Evolutionary conservation across 441 rosid genomes (phyloP).

Genomic region (Bruguiera hainesii): DNA sequence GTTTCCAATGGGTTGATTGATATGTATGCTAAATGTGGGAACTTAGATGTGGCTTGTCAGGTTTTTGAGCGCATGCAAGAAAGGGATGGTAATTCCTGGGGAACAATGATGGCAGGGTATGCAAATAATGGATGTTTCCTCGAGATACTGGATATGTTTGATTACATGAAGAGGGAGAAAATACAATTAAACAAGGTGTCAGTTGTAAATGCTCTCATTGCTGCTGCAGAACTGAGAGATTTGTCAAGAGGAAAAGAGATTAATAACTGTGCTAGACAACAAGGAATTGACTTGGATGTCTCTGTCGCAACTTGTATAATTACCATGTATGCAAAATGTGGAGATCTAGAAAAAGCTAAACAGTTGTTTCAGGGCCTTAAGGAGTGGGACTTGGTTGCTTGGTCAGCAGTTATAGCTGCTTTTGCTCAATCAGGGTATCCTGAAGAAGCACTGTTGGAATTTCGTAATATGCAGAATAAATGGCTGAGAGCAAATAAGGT

Average conservation of each 20-base stretch:
- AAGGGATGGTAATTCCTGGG: conserved; percentile 65
- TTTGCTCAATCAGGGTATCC: conserved; percentile 49
- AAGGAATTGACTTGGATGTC: conserved; percentile 37
- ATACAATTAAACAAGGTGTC: conserved; percentile 40
- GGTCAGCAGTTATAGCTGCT: conserved; percentile 56
- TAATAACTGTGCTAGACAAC: conserved; percentile 30
- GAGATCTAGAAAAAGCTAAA: conserved; percentile 38
- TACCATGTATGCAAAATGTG: conserved; percentile 59
- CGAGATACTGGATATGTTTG: conserved; percentile 64
- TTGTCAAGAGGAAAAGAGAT: conserved; percentile 37
- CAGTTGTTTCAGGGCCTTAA: conserved; percentile 30
- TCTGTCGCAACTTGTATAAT: conserved; percentile 46
- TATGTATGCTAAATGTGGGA: conserved; percentile 85
- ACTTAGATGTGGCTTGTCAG: conserved; percentile 43
- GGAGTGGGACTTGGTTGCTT: conserved; percentile 47
- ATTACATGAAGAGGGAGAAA: conserved; percentile 40
- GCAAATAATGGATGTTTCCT: conserved; percentile 63
- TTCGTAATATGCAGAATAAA: conserved; percentile 41
- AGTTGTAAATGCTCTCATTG: conserved; percentile 39
- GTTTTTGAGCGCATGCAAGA: conserved; percentile 44
- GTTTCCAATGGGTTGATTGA: conserved; percentile 73
- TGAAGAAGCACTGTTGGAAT: conserved; percentile 43
- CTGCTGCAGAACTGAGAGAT: conserved; percentile 47
- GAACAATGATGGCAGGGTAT: conserved; percentile 85
- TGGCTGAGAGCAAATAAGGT: conserved; percentile 39